Base-by-base conservation (phyloP, 73 alveolate species). In the Paramecium pentaurelia region DNA sequence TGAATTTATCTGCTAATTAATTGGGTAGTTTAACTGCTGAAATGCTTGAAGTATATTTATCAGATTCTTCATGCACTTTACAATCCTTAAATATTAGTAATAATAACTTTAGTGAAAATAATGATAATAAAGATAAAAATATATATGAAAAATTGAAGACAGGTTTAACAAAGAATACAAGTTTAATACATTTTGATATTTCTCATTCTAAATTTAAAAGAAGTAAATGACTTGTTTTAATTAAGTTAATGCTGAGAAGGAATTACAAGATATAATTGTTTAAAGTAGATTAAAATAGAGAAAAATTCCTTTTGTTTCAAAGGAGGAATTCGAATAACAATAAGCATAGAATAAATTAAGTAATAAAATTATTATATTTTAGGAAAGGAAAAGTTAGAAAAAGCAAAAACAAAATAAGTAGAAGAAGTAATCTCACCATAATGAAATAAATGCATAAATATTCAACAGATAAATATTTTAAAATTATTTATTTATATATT, bases 1-100 rank as follows among this genome's bases (percentile, higher is more conserved):
- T 96, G 30, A 93, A 93, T 64, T 84, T 96, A 25, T 71, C 97
- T 54, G 96, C 97, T 9, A 96, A 96, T 92, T 86, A 95, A 22
- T 93, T 96, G 44, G 96, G 94, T 16, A 87, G 68, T 25, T 44
- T 51, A 64, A 91, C 94, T 28, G 91, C 91, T 40, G 49, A 91
- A n/a, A 86, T 64, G 92, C 32, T 86, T 3, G 58, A 47, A 71
- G 92, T 71, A 28, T 89, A 89, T 51, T 58, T 89, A 32, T 64
- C 94, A 83, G 93, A 92, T 83, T 77, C 83, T 58, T 16, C 95
- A 85, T 88, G 95, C 93, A 45, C 93, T 92, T 77, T 94, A 95
- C 86, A 93, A 92, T 89, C 92, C 44, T 93, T 77, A 20, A 77
- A 93, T 71, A 75, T 88, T n/a, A 92, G 93, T 14, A 93, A 93